Conservation (phyloP, 228 moss, liverwort and hornwort genomes). For the Sphagnum fallax region DNA sequence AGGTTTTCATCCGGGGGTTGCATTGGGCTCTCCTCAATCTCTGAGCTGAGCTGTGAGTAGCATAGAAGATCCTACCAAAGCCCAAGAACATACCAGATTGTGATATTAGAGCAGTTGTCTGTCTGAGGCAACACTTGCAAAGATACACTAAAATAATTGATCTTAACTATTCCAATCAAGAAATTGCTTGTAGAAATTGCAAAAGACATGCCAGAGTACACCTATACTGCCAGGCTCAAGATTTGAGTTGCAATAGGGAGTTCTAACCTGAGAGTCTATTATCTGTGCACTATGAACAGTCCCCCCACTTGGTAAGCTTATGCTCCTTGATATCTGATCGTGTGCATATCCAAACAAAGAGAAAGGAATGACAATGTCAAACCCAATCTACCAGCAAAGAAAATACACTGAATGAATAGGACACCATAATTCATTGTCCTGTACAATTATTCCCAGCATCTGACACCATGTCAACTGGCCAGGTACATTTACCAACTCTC, state of each 20-base stretch:
- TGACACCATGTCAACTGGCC: too few species aligned
- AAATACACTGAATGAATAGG: too few species aligned
- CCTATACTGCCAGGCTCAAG: too few species aligned
- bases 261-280: conserved; percentile 31
- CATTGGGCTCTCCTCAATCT: conserved; percentile 30
- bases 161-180: background rate
- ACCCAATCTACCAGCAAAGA: too few species aligned
- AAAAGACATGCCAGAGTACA: too few species aligned
- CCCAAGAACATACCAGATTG: background rate
- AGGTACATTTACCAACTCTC: too few species aligned
- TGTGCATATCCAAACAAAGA: background rate
- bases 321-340: conserved; percentile 28
- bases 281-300: conserved; percentile 15
- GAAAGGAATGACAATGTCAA: background rate
- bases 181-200: background rate
- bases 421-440: too few species aligned
- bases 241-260: background rate
- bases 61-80: conserved; percentile 38
- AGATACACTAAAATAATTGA: too few species aligned
- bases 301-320: conserved; percentile 5
- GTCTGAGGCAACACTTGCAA: background rate
- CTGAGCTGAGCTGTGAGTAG: conserved; percentile 55
- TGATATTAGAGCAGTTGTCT: background rate
- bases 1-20: conserved; percentile 6
- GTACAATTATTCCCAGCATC: too few species aligned